A percentile compares a stretch with the other conserved stretches of the same genome.
Evolutionary conservation across 495 filamentous ascomycete species (phyloP).

Genomic region (Apiosordaria backusii): DNA sequence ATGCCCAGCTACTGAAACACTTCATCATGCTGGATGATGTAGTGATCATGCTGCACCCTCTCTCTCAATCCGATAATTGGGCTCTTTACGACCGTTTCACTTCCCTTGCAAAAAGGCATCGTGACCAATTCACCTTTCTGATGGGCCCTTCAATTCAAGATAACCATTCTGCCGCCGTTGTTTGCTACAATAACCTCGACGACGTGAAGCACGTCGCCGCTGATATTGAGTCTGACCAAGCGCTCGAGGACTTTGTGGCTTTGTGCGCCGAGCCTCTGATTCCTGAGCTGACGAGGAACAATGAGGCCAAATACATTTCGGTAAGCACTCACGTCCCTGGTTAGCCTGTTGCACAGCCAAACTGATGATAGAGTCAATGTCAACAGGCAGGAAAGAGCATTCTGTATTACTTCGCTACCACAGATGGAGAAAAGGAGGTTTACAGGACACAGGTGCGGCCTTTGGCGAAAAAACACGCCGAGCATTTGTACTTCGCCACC

Average conservation of each 20-base stretch:
- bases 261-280: constrained; percentile 27
- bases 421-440: constrained; percentile 18
- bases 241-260: constrained; percentile 32
- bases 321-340: constrained; percentile 15
- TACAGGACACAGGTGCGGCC: constrained; percentile 25
- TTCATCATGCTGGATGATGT: constrained; percentile 20
- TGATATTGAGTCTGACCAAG: constrained; percentile 9
- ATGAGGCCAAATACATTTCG: constrained; percentile 29
- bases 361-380: not conserved
- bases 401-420: constrained; percentile 32
- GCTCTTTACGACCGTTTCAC: constrained; percentile 22
- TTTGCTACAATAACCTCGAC: constrained; percentile 31
- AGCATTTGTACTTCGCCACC: constrained; percentile 34
- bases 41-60: constrained; percentile 18
- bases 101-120: constrained; percentile 26
- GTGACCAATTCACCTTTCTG: constrained; percentile 34
- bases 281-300: constrained; percentile 35
- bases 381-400: constrained; percentile 34
- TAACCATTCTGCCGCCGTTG: constrained; percentile 22
- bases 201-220: constrained; percentile 14
- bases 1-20: constrained; percentile 17
- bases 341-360: not conserved
- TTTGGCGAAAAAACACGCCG: constrained; percentile 34
- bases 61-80: constrained; percentile 17
- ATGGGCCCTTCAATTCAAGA: constrained; percentile 17